Evolutionary conservation across 805 yeast species (phyloP), one percentile per base, ranked within the genome.

Genomic region (Candida sphagnicola): DNA sequence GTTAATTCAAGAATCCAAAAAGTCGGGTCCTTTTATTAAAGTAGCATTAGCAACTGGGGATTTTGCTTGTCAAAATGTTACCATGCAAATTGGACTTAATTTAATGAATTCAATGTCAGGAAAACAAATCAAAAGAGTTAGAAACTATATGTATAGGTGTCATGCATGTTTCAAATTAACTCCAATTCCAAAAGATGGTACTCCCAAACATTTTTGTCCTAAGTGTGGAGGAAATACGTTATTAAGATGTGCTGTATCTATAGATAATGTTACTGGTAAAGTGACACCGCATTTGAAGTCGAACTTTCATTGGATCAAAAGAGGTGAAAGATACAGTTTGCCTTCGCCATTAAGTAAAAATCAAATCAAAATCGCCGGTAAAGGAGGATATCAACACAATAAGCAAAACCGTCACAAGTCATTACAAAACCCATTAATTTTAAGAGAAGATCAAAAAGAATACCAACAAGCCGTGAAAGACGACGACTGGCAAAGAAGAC

Each of bases 11-110:
- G 74, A 65, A 31, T 38, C 62, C 15, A 51, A 63, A 3, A 62
- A 55, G 3, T 41, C 51, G 2, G 55, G 47, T 4, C 52, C 63
- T 8, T 49, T 64, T n/a, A 73, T 82, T 41, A 76, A 80, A 46
- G 93, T 83, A 14, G 99, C 97, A 2, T 64, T 93, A 35, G 82
- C 96, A 0, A 85, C 97, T 0, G 95, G 95, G 18, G 99, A 93
- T 77, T 93, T 91, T 66, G 98, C 99, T 2, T 87, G 91, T 53
- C 99, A 93, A 62, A 93, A 93, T 61, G 96, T 90, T 12, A 77
- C 96, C 1, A 72, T 93, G 65, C 98, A 91, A 61, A 74, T 93
- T 50, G 96, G 96, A 4, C 61, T 93, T 41, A 84, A 86, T 48
- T 70, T 91, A 49, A 83, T 93, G 80, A 90, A 90, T 61, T 71